A percentile compares a stretch with the other conserved stretches of the same genome.
phyloP scores from a whole-genome alignment of 2,329 filamentous ascomycete species.

The Gremmenia infestans region DNA sequence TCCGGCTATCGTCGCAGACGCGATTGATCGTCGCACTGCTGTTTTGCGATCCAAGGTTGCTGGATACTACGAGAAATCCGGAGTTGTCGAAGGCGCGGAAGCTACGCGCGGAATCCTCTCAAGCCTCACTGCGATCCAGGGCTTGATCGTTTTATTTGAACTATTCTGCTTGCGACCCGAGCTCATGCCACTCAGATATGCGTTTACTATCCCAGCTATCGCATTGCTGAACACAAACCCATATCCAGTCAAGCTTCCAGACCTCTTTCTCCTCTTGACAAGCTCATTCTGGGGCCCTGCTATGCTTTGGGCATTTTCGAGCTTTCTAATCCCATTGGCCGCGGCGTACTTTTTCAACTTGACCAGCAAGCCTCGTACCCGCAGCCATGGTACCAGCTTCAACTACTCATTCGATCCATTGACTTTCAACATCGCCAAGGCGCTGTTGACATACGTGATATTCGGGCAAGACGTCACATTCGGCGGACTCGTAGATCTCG shows the following conservation, averaged over 20 bases:
- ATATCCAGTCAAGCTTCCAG: slow-evolving; percentile 64
- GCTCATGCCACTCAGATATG: slow-evolving; percentile 66
- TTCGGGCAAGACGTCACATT: slow-evolving; percentile 65
- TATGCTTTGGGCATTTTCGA: slow-evolving; percentile 70
- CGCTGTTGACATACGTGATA: slow-evolving; percentile 73
- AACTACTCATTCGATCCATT: slow-evolving; percentile 74
- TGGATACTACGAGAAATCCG: slow-evolving; percentile 59
- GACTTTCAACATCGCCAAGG: slow-evolving; percentile 86
- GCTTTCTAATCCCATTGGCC: slow-evolving; percentile 62
- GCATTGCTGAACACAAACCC: slow-evolving; percentile 49
- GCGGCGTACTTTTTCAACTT: slow-evolving; percentile 90
- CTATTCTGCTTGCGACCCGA: slow-evolving; percentile 63
- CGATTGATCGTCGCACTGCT: slow-evolving; percentile 66
- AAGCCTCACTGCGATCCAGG: slow-evolving; percentile 67
- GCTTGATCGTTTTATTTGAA: slow-evolving; percentile 65
- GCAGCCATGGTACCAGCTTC: slow-evolving; percentile 37
- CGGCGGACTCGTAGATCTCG: slow-evolving; percentile 54
- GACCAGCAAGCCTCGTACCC: slow-evolving; percentile 45
- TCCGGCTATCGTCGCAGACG: slow-evolving; percentile 70
- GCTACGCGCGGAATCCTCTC: slow-evolving; percentile 65
- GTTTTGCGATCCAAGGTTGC: slow-evolving; percentile 62
- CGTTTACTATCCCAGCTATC: slow-evolving; percentile 66
- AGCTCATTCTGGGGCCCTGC: slow-evolving; percentile 79
- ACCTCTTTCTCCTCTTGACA: slow-evolving; percentile 74
- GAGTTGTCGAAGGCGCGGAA: slow-evolving; percentile 61